These are phyloP conservation scores for Phyllachora maydis DNA, from an alignment of 2,329 filamentous ascomycete species.

Conservation along the genomic window DNA sequence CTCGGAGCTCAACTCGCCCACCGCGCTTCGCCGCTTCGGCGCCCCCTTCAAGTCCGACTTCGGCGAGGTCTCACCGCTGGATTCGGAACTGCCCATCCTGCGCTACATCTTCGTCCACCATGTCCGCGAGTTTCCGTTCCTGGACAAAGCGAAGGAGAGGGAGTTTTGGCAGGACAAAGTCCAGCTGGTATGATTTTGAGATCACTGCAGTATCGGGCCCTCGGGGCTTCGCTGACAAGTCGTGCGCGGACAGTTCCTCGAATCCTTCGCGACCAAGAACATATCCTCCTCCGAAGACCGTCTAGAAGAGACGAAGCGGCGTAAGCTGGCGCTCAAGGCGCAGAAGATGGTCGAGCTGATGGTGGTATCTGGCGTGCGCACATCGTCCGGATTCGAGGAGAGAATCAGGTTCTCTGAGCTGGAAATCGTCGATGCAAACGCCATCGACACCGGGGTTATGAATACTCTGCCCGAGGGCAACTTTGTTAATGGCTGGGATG, in stretches of 20 bases:
- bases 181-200: constrained; percentile 73
- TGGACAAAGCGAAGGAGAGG: constrained; percentile 92
- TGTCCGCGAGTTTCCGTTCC: constrained; percentile 92
- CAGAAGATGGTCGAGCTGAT: constrained; percentile 94
- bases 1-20: constrained; percentile 80
- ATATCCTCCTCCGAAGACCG: constrained; percentile 95
- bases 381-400: constrained; percentile 92
- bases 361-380: constrained; percentile 97
- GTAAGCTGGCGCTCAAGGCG: constrained; percentile 79
- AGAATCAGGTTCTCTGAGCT: constrained; percentile 91
- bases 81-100: constrained; percentile 83
- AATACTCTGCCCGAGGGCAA: constrained; percentile 80
- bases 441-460: constrained; percentile 76
- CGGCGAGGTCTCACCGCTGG: constrained; percentile 79
- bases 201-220: too few relatives aligned
- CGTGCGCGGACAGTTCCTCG: constrained; percentile 64
- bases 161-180: constrained; percentile 99
- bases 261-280: constrained; percentile 91
- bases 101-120: constrained; percentile 97
- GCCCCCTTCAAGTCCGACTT: constrained; percentile 85
- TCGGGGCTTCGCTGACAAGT: not conserved
- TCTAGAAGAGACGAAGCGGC: constrained; percentile 84
- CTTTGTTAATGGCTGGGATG: constrained; percentile 87
- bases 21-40: constrained; percentile 83
- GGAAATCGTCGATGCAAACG: constrained; percentile 84